A percentile compares a stretch with the other conserved stretches of the same genome.
Conservation (phyloP, 2,329 filamentous ascomycete genomes). For the Ceratocystis huliohia region DNA sequence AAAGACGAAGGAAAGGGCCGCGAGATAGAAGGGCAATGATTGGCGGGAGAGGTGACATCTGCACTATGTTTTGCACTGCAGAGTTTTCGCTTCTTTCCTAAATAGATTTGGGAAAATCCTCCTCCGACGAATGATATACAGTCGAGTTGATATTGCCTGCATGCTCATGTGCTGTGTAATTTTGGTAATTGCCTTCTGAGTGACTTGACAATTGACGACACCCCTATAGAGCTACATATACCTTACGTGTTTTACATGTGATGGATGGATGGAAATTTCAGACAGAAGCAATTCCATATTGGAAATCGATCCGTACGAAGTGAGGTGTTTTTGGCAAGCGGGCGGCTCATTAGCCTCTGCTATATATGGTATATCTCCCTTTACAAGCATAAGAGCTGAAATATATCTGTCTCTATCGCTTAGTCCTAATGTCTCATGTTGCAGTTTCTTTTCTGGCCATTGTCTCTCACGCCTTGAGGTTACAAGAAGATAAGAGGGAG, state of each 20-base stretch:
- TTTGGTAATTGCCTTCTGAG: neutral
- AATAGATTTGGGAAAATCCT: neutral
- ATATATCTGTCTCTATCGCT: neutral
- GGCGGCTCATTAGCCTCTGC: too few species aligned
- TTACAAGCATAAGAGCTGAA: neutral
- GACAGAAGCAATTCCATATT: too few species aligned
- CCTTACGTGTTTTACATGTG: neutral
- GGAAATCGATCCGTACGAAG: too few species aligned
- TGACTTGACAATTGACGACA: neutral
- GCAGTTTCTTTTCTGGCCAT: neutral
- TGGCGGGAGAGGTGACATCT: neutral
- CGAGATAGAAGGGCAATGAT: neutral
- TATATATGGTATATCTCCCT: neutral
- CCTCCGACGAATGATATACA: neutral
- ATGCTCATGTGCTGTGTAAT: neutral
- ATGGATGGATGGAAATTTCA: too few species aligned
- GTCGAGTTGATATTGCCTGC: neutral
- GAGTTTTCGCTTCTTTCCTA: conserved; percentile 9
- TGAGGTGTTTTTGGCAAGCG: too few species aligned
- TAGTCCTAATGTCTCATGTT: neutral
- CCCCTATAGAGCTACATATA: neutral
- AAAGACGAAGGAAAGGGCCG: neutral
- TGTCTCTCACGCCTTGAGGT: neutral
- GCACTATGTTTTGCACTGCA: neutral
- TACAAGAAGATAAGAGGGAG: neutral